Conservation (phyloP, 352 stramenopile genomes). For the Lagenidium sp. region DNA sequence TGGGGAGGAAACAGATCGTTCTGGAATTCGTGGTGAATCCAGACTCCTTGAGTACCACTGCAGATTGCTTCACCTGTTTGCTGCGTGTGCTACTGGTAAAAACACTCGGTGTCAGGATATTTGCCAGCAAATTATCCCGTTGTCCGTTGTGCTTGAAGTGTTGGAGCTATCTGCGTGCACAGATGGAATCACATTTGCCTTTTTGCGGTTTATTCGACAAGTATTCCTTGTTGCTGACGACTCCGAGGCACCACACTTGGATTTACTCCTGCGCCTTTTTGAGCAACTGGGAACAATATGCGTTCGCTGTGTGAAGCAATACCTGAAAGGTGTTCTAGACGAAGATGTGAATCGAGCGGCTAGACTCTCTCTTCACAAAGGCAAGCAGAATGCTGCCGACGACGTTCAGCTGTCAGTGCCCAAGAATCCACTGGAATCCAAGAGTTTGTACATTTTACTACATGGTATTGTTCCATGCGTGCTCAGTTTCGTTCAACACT, state of each 20-base stretch:
- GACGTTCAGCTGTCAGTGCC: too few species aligned
- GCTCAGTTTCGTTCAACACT: too few species aligned
- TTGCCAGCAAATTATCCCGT: slow-evolving; percentile 49
- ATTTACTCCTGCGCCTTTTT: slow-evolving; percentile 30
- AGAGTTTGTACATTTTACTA: slow-evolving; percentile 27
- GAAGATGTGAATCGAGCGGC: slow-evolving; percentile 36
- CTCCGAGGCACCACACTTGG: slow-evolving; percentile 27
- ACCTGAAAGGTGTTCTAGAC: slow-evolving; percentile 27
- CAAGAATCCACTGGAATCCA: slow-evolving; percentile 21
- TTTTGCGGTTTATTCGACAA: slow-evolving; percentile 51
- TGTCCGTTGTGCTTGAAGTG: slow-evolving; percentile 32
- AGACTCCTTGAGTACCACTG: slow-evolving; percentile 48
- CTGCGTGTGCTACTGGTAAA: slow-evolving; percentile 44
- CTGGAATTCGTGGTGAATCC: too few species aligned
- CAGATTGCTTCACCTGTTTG: slow-evolving; percentile 46
- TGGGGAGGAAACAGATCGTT: too few species aligned
- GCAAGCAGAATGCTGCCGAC: too few species aligned
- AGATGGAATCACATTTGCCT: slow-evolving; percentile 33
- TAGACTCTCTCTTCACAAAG: slow-evolving; percentile 36
- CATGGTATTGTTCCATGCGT: too few species aligned
- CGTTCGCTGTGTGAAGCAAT: slow-evolving; percentile 19
- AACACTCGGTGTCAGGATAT: slow-evolving; percentile 57
- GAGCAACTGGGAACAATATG: slow-evolving; percentile 18
- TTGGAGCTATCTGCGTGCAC: slow-evolving; percentile 27
- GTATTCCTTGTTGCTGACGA: slow-evolving; percentile 52